Evolutionary conservation across 371 early-diverging fungal species (phyloP).

Genomic region (Actinomortierella wolfii): DNA sequence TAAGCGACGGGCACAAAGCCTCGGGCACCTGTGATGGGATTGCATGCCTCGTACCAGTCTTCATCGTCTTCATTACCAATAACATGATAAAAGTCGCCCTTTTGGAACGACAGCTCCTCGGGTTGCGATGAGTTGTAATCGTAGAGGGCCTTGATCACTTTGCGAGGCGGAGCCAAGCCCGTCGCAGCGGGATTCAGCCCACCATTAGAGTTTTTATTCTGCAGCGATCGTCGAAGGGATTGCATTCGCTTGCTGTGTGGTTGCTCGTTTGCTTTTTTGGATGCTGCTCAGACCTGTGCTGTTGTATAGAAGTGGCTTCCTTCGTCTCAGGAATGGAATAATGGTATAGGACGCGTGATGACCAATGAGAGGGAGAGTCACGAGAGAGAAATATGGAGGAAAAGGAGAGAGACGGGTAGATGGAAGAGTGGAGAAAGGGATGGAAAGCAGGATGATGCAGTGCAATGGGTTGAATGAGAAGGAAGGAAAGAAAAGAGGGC

Average conservation of each 20-base stretch:
- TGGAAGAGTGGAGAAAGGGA: too few species aligned
- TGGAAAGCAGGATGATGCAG: too few species aligned
- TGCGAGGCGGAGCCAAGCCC: conserved; percentile 69
- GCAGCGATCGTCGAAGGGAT: conserved; percentile 37
- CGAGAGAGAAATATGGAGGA: too few species aligned
- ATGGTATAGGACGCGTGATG: too few species aligned
- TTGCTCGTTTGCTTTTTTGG: too few species aligned
- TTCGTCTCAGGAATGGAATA: too few species aligned
- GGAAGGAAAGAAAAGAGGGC: too few species aligned
- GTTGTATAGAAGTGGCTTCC: too few species aligned
- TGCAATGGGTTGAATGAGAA: too few species aligned
- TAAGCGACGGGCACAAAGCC: conserved; percentile 83
- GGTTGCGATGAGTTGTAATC: conserved; percentile 69
- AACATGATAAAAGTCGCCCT: conserved; percentile 93
- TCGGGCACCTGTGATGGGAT: conserved; percentile 77
- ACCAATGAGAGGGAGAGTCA: too few species aligned
- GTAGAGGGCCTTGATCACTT: conserved; percentile 82
- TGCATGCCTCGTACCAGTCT: conserved; percentile 84
- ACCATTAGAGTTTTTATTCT: conserved; percentile 24
- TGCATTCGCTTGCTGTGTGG: conserved; percentile 8
- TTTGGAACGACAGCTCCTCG: conserved; percentile 78
- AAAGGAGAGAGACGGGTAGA: too few species aligned
- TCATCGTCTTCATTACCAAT: conserved; percentile 76
- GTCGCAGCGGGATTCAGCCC: conserved; percentile 27
- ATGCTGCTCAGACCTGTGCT: too few species aligned